A percentile compares a stretch with the other conserved stretches of the same genome.
phyloP scores from a whole-genome alignment of 73 alveolate genomes.

The Symbiodinium natans region DNA sequence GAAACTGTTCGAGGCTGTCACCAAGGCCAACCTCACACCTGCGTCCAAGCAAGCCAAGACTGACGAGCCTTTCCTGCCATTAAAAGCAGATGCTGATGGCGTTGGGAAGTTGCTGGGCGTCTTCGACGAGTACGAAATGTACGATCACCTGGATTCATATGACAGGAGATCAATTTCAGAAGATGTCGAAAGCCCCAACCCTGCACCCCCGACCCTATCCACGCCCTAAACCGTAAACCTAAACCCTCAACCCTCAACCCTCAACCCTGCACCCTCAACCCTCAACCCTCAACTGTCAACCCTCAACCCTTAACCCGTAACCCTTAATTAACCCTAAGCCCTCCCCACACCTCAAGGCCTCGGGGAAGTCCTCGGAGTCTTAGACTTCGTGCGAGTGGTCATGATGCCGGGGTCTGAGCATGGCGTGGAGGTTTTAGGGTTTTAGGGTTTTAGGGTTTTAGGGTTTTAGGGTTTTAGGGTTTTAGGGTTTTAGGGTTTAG shows the following conservation, averaged over 20 bases:
- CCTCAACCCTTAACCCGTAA: not conserved
- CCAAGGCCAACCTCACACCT: too few species aligned
- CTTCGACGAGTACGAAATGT: too few species aligned
- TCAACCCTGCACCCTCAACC: not conserved
- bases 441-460: not conserved
- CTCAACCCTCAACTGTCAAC: not conserved
- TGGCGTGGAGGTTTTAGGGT: not conserved
- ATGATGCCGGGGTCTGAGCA: constrained; percentile 37
- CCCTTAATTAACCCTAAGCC: not conserved
- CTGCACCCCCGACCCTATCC: not conserved
- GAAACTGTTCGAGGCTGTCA: too few species aligned
- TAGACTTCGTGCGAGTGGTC: constrained; percentile 73
- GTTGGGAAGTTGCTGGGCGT: too few species aligned
- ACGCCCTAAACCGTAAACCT: not conserved
- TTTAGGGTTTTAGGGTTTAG: too few species aligned
- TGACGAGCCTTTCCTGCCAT: too few species aligned
- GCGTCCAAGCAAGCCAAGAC: too few species aligned
- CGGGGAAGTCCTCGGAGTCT: constrained; percentile 57
- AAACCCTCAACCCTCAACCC: not conserved
- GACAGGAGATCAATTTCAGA: too few species aligned
- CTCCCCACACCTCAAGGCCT: not conserved
- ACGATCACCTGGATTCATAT: too few species aligned
- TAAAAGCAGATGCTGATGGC: too few species aligned
- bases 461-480: not conserved
- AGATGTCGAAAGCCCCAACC: too few species aligned